Evolutionary conservation across 495 filamentous ascomycete genomes (phyloP).

Genomic region (Umbilicaria muhlenbergii): DNA sequence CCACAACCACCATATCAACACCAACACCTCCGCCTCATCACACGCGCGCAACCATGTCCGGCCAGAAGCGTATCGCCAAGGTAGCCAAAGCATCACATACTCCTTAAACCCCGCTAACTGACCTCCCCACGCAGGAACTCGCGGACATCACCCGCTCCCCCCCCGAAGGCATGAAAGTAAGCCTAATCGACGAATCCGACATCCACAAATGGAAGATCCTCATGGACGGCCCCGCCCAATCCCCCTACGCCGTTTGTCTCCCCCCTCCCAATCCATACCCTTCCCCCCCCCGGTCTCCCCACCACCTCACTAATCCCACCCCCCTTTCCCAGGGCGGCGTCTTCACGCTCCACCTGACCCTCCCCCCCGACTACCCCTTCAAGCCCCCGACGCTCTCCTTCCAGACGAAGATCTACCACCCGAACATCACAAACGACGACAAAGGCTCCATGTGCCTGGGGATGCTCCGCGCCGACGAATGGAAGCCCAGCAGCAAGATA

Average conservation of each 20-base stretch:
- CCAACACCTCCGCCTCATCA: too few relatives aligned
- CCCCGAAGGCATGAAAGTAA: constrained; percentile 48
- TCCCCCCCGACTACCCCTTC: constrained; percentile 88
- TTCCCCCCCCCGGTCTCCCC: background rate
- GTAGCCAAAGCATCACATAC: constrained; percentile 16
- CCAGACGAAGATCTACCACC: constrained; percentile 94
- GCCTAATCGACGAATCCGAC: constrained; percentile 52
- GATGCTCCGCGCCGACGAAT: constrained; percentile 74
- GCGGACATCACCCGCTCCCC: constrained; percentile 48
- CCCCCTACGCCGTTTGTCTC: constrained; percentile 52
- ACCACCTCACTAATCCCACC: constrained; percentile 1
- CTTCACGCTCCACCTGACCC: constrained; percentile 60
- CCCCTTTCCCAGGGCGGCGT: constrained; percentile 42
- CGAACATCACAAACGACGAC: constrained; percentile 90
- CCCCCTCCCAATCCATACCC: background rate
- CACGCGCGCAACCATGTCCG: too few relatives aligned
- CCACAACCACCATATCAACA: too few relatives aligned
- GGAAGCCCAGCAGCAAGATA: constrained; percentile 83
- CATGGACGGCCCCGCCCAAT: constrained; percentile 58
- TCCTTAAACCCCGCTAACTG: constrained; percentile 3
- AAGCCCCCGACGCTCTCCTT: constrained; percentile 78
- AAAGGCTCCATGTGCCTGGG: constrained; percentile 85
- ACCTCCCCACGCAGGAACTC: constrained; percentile 41
- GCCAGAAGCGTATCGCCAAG: constrained; percentile 46
- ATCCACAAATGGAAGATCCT: constrained; percentile 71